phyloP scores from a whole-genome alignment of 2,329 filamentous ascomycete species.

The Aspergillus pseudoglaucus region DNA sequence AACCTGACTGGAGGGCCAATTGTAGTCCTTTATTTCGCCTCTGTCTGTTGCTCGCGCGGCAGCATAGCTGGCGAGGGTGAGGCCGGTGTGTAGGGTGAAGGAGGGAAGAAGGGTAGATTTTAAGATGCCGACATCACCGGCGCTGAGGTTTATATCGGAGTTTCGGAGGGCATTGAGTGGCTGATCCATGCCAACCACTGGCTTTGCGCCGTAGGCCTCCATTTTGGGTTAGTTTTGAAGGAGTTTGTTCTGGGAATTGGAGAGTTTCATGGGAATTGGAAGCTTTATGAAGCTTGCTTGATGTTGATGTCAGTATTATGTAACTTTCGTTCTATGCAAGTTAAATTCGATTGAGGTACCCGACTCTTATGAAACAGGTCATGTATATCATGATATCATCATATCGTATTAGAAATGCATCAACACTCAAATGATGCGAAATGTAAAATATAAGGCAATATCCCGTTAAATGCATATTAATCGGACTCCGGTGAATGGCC shows the following conservation, averaged over 20 bases:
- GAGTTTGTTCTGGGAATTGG: neutral
- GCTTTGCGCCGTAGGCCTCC: conserved; percentile 8
- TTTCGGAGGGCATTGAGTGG: neutral
- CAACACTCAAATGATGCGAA: neutral
- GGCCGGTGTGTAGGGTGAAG: conserved; percentile 47
- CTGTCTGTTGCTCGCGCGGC: conserved; percentile 47
- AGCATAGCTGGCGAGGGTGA: conserved; percentile 48
- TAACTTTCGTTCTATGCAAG: conserved; percentile 4
- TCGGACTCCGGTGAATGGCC: neutral
- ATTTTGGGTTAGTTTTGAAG: neutral
- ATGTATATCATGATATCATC: neutral
- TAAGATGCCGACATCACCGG: conserved; percentile 44
- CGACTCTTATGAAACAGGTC: neutral
- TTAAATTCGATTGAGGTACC: neutral
- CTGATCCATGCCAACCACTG: conserved; percentile 7
- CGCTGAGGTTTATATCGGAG: conserved; percentile 1
- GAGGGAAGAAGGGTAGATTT: conserved; percentile 50
- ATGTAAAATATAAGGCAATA: neutral
- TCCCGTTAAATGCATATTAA: neutral
- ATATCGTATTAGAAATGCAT: neutral
- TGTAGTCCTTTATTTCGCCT: conserved; percentile 56
- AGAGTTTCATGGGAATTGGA: neutral
- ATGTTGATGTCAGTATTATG: conserved; percentile 17
- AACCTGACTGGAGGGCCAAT: conserved; percentile 52
- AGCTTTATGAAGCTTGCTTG: neutral